Evolutionary conservation across 2,329 filamentous ascomycete genomes (phyloP).

Genomic region (Trichoderma gracile): DNA sequence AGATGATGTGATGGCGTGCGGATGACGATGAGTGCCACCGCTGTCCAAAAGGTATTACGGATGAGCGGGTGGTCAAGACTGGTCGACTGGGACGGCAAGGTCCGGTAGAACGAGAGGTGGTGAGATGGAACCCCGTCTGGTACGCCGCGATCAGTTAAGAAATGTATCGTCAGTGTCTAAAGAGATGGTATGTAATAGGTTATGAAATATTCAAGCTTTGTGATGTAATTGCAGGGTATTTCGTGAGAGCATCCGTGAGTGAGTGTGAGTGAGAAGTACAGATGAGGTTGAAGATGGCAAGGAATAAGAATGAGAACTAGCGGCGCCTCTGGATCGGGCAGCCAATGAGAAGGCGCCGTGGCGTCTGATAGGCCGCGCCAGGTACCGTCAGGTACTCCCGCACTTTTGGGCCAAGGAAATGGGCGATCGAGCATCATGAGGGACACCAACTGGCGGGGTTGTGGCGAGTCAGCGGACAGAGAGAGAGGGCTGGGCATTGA

Average conservation of each 20-base stretch:
- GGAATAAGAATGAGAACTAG: background rate
- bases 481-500: too few species aligned
- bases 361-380: background rate
- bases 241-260: background rate
- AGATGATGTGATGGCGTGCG: background rate
- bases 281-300: constrained; percentile 6
- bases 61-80: background rate
- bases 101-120: background rate
- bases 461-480: background rate
- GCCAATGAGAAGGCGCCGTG: constrained; percentile 6
- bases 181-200: too few species aligned
- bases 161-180: too few species aligned
- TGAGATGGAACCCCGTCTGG: too few species aligned
- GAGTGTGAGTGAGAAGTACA: background rate
- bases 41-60: background rate
- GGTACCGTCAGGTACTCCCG: background rate
- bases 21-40: background rate
- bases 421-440: background rate
- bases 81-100: background rate
- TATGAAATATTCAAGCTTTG: too few species aligned
- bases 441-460: constrained; percentile 14
- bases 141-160: too few species aligned
- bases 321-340: background rate
- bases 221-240: background rate
- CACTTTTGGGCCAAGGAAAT: background rate